A percentile compares a stretch with the other conserved stretches of the same genome.
phyloP scores from a whole-genome alignment of 2,329 filamentous ascomycete species.

The Dryadomyces quercus-mongolicae region DNA sequence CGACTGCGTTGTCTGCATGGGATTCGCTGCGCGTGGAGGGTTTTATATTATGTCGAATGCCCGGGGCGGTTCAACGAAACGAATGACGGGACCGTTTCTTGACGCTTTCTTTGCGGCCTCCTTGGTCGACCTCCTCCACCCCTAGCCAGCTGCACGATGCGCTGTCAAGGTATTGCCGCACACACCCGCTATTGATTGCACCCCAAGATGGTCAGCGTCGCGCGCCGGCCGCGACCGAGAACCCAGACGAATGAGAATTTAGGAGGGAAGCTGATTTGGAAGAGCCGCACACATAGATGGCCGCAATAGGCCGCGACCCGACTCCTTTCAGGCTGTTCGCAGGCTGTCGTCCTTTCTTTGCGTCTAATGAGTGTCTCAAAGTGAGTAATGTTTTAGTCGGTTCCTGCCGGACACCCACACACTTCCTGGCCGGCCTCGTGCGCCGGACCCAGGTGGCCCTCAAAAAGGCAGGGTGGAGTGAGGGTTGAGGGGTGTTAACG shows the following conservation, averaged over 20 bases:
- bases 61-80: background rate
- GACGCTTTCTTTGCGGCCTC: background rate
- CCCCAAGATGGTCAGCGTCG: background rate
- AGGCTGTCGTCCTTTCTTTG: background rate
- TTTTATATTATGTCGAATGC: background rate
- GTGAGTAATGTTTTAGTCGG: background rate
- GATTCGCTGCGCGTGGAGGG: background rate
- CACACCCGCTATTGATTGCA: background rate
- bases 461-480: background rate
- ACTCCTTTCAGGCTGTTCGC: background rate
- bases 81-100: background rate
- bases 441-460: background rate
- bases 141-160: slow-evolving; percentile 12
- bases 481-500: background rate
- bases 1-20: background rate
- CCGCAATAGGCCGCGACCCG: background rate
- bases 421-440: slow-evolving; percentile 1
- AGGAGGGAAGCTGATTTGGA: background rate
- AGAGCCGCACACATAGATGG: background rate
- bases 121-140: background rate
- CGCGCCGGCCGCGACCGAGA: background rate
- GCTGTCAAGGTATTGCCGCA: slow-evolving; percentile 7
- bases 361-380: background rate
- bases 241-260: background rate
- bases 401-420: background rate